phyloP scores from a whole-genome alignment of 2,329 filamentous ascomycete genomes.

The Fusarium tuaranense region DNA sequence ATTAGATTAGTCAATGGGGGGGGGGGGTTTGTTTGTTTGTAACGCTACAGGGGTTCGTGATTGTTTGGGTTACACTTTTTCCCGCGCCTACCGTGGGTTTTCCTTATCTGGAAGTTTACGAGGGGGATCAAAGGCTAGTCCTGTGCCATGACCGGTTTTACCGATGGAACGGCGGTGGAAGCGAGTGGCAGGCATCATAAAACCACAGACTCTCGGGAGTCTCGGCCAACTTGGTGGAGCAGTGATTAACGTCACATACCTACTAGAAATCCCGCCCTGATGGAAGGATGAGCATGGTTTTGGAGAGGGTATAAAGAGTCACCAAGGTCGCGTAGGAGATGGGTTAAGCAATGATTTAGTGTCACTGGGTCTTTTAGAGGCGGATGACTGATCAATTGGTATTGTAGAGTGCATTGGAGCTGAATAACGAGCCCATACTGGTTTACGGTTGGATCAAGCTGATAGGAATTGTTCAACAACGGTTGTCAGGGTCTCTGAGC shows the following conservation, averaged over 20 bases:
- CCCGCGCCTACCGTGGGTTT: neutral
- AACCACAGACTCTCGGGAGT: neutral
- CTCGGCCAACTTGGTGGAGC: neutral
- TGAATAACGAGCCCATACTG: neutral
- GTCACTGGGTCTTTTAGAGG: neutral
- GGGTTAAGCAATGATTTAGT: neutral
- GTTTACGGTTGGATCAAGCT: too few species aligned
- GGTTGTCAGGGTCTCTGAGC: neutral
- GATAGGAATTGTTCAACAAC: neutral
- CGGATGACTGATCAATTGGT: neutral
- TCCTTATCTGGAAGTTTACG: neutral
- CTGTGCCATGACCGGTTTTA: neutral
- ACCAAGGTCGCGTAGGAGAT: neutral
- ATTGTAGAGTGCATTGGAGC: neutral
- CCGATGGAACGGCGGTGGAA: neutral
- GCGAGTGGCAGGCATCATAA: neutral
- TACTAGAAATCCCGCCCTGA: neutral
- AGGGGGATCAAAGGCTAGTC: neutral
- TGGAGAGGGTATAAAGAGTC: neutral
- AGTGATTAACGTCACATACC: neutral
- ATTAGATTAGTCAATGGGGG: neutral
- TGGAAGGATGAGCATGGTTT: neutral
- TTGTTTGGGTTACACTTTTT: neutral
- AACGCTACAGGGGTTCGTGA: neutral
- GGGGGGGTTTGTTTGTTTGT: neutral